Evolutionary conservation across 441 rosid species (phyloP), one percentile per base, ranked within the genome.

Genomic region (Croton laevigatus): DNA sequence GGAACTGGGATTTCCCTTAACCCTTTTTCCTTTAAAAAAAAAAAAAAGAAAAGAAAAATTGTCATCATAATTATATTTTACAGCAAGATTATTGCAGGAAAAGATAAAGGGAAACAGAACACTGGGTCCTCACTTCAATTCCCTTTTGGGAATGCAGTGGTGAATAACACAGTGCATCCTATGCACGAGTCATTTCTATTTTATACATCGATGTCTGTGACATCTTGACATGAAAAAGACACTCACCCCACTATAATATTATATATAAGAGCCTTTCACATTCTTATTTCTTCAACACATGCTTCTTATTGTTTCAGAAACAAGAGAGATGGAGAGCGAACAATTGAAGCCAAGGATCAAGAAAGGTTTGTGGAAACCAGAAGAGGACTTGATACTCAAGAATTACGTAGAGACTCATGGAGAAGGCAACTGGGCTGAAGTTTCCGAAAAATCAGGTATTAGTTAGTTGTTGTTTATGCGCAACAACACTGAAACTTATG

Each of bases 281-380:
- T 51, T 16, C 10, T 17, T 57, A 44, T 10, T 20, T 45, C 34
- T 51, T 38, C 52, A 16, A 19, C 65, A 60, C 17, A 17, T 14
- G 17, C 53, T n/a, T 49, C 17, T 49, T 3, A 38, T 57, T 68
- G 34, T 19, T 46, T 46, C 19, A 20, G 54, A n/a, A 70, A 42
- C 27, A 68, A 45, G 44, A 54, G 65, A 71, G 51, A 85, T 80
- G 86, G 86, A 84, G 67, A 78, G 54, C 17, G 69, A 66, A 53
- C 75, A 80, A 78, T 75, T 36, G 17, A 85, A 80, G 79, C 68
- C 80, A 57, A 71, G 63, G 53, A 62, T 73, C 0, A 85, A 85
- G 68, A 89, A 82, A 72, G 94, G 91, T 40, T 83, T 87, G 11
- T 89, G 94, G 94, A 82, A 85, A n/a, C 84, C 86, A 67, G 88